Percentiles rank a stretch among this genome's conserved stretches.
These are phyloP conservation scores for Populus hybrid DNA, from an alignment of 441 rosid genomes.

Conservation along the genomic window DNA sequence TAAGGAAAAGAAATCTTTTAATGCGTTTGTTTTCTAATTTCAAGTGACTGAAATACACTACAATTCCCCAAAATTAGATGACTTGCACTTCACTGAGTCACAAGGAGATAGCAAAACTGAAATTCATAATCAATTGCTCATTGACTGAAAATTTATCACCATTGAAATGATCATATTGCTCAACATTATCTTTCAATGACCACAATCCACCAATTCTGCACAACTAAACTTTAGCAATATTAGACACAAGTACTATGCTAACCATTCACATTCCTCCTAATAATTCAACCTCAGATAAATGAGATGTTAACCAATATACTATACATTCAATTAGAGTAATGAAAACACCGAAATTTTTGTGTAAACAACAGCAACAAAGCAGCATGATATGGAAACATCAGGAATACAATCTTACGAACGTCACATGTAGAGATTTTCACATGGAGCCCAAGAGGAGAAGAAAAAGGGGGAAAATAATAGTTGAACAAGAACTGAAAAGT, in stretches of 20 bases:
- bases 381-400: background rate
- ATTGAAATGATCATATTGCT: background rate
- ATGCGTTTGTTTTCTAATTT: background rate
- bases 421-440: background rate
- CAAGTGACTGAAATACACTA: background rate
- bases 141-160: background rate
- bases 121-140: background rate
- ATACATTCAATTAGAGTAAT: background rate
- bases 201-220: background rate
- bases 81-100: background rate
- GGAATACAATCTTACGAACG: background rate
- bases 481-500: constrained; percentile 1
- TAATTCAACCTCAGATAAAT: background rate
- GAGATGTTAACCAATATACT: background rate
- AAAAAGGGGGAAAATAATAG: background rate
- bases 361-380: background rate
- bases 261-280: background rate
- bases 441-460: background rate
- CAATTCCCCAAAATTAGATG: background rate
- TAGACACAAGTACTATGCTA: background rate
- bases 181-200: background rate
- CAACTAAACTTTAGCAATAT: background rate
- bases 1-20: background rate
- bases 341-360: background rate
- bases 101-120: background rate